Percentiles rank a stretch among this genome's conserved stretches.
These are phyloP conservation scores for Aethionema arabicum DNA, from an alignment of 345 rosid species.

Conservation along the genomic window DNA sequence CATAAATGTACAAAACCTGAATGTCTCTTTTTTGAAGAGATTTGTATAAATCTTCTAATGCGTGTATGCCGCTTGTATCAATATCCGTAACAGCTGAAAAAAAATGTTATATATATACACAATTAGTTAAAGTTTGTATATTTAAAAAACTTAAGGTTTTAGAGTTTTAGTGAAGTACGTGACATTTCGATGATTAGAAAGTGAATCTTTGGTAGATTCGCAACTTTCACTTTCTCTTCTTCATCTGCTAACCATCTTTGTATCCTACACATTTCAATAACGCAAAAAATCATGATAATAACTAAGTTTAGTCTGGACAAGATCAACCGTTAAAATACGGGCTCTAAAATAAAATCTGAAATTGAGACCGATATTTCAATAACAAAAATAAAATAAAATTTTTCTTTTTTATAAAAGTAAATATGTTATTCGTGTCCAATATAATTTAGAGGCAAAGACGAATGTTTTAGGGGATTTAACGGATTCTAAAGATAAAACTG, in stretches of 20 bases:
- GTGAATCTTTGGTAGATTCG: constrained; percentile 46
- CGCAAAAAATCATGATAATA: not conserved
- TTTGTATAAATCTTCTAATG: constrained; percentile 61
- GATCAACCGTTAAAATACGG: too few species aligned
- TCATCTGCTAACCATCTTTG: constrained; percentile 74
- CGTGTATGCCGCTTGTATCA: constrained; percentile 85
- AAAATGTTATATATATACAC: constrained; percentile 10
- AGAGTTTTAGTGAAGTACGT: constrained; percentile 39
- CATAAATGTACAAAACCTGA: constrained; percentile 40
- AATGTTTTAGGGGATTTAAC: too few species aligned
- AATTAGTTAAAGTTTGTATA: too few species aligned
- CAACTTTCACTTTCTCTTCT: constrained; percentile 48
- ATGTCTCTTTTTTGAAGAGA: constrained; percentile 59
- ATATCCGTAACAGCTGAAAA: constrained; percentile 74
- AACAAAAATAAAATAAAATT: too few species aligned
- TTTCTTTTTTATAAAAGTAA: too few species aligned
- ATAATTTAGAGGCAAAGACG: too few species aligned
- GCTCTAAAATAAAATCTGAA: too few species aligned
- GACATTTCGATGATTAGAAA: constrained; percentile 75
- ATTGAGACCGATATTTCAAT: too few species aligned
- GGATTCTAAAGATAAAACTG: too few species aligned
- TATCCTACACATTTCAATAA: constrained; percentile 45
- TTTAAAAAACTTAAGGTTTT: not conserved
- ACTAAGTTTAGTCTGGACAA: too few species aligned
- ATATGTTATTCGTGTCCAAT: too few species aligned